Evolutionary conservation across 106 monocot species (phyloP).

Genomic region (Platanthera zijinensis): DNA sequence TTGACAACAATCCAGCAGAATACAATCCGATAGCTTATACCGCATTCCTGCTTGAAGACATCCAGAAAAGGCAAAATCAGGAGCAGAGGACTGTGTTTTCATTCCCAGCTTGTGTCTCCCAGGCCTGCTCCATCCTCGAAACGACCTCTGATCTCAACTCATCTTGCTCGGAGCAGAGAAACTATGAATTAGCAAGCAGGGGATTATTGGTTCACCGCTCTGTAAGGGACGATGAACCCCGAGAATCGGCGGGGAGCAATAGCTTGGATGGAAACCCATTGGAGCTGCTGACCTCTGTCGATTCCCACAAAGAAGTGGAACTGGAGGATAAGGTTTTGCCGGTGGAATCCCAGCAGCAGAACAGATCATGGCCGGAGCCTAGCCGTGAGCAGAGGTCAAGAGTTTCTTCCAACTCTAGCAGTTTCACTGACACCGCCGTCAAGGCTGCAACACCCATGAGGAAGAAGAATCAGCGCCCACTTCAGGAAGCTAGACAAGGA

Average conservation of each 20-base stretch:
- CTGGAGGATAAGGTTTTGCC: neutral
- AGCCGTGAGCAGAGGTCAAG: no score
- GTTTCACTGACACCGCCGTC: neutral
- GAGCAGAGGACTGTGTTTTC: constrained; percentile 31
- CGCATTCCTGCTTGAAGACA: constrained; percentile 76
- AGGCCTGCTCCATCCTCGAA: constrained; percentile 87
- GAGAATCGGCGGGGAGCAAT: constrained; percentile 94
- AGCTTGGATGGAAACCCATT: constrained; percentile 53
- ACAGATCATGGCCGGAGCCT: no score
- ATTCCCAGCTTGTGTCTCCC: constrained; percentile 80
- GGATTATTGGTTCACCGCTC: constrained; percentile 17
- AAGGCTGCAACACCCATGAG: neutral
- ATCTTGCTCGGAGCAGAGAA: constrained; percentile 22
- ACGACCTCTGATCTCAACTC: constrained; percentile 87
- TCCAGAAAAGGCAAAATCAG: constrained; percentile 64
- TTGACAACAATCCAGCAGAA: constrained; percentile 25
- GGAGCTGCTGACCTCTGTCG: constrained; percentile 43
- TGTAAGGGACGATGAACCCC: constrained; percentile 45
- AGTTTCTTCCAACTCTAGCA: neutral
- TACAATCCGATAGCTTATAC: constrained; percentile 29
- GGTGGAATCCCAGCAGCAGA: neutral
- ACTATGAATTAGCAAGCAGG: constrained; percentile 10
- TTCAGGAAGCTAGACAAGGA: neutral
- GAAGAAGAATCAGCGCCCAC: neutral
- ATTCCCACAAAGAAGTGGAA: constrained; percentile 51